A percentile compares a stretch with the other conserved stretches of the same genome.
phyloP scores from a whole-genome alignment of 352 stramenopile species.

The Phytophthora citrophthora region DNA sequence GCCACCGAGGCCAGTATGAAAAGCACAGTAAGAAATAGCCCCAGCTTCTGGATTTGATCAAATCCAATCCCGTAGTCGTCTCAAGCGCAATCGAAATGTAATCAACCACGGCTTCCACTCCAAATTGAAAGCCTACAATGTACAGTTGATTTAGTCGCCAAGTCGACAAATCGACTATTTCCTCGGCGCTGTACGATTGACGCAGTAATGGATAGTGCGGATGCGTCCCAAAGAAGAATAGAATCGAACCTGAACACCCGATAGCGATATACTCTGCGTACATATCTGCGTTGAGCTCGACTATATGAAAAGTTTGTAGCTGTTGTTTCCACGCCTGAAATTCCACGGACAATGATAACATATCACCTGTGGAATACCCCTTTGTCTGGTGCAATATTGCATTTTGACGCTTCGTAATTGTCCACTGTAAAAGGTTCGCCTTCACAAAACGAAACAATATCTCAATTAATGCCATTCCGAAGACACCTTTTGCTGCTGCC shows the following conservation, averaged over 20 bases:
- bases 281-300: constrained; percentile 42
- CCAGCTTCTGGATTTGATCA: too few relatives aligned
- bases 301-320: constrained; percentile 26
- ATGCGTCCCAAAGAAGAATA: constrained; percentile 40
- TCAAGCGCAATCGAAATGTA: constrained; percentile 34
- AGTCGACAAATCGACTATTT: neutral
- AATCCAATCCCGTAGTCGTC: constrained; percentile 17
- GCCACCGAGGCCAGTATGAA: too few relatives aligned
- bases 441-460: constrained; percentile 35
- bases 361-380: neutral
- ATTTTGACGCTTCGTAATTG: constrained; percentile 8
- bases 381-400: neutral
- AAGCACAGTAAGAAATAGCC: too few relatives aligned
- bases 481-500: constrained; percentile 14
- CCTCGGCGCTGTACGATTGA: neutral
- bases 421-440: neutral
- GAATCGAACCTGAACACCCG: constrained; percentile 32
- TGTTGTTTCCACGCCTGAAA: constrained; percentile 21
- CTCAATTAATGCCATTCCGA: constrained; percentile 40
- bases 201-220: constrained; percentile 31
- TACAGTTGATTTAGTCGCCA: constrained; percentile 8
- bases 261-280: constrained; percentile 55
- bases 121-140: constrained; percentile 23
- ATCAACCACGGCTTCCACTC: constrained; percentile 30
- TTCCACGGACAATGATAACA: neutral